phyloP scores from a whole-genome alignment of 495 filamentous ascomycete genomes.

The Penicillium lividum region DNA sequence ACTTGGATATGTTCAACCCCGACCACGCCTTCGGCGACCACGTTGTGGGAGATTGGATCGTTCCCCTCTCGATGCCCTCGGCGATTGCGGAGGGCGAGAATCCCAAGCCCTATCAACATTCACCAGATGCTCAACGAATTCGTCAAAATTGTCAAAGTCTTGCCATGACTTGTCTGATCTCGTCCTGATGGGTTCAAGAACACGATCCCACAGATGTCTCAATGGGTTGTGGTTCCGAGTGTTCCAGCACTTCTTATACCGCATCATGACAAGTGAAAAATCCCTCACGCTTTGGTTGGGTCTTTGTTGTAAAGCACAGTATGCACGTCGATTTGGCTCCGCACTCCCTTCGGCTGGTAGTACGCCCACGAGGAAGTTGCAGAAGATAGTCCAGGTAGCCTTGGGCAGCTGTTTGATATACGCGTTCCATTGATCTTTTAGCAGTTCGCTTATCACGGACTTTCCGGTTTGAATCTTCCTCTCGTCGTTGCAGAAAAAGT shows the following conservation, averaged over 20 bases:
- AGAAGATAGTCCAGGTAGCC: slow-evolving; percentile 5
- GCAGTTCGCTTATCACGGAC: background rate
- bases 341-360: background rate
- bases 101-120: slow-evolving; percentile 3
- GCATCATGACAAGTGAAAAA: slow-evolving; percentile 18
- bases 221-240: slow-evolving; percentile 10
- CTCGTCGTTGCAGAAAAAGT: background rate
- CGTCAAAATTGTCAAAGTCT: slow-evolving; percentile 12
- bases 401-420: background rate
- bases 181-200: slow-evolving; percentile 1
- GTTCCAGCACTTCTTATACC: slow-evolving; percentile 13
- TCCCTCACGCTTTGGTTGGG: slow-evolving; percentile 12
- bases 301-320: background rate
- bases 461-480: slow-evolving; percentile 4
- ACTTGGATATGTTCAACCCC: too few species aligned
- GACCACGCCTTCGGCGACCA: too few species aligned
- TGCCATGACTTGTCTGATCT: slow-evolving; percentile 5
- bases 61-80: background rate
- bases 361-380: slow-evolving; percentile 9
- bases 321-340: background rate
- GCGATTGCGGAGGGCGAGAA: background rate
- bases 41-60: background rate
- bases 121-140: slow-evolving; percentile 20
- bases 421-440: background rate
- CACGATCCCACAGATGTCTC: slow-evolving; percentile 19